Conservation (phyloP, 1,284 basidiomycete genomes). For the Cutaneotrichosporon mucoides region DNA sequence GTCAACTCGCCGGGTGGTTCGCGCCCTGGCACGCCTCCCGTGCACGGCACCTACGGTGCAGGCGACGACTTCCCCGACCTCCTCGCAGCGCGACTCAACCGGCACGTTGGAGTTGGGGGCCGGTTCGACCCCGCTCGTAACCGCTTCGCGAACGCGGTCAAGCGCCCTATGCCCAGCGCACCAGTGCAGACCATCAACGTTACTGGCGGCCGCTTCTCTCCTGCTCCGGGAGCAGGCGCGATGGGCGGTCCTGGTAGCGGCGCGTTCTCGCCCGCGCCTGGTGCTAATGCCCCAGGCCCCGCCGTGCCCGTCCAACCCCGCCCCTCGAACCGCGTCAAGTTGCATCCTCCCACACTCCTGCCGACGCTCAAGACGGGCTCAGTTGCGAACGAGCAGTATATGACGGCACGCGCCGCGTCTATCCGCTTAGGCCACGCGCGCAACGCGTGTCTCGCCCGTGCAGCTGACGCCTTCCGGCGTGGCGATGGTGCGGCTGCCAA, state of each 20-base stretch:
- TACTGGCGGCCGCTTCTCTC: conserved; percentile 28
- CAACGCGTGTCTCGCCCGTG: conserved; percentile 90
- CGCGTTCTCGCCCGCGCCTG: conserved; percentile 20
- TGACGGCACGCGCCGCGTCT: conserved; percentile 77
- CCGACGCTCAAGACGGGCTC: conserved; percentile 85
- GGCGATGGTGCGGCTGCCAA: conserved; percentile 94
- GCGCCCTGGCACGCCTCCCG: conserved; percentile 28
- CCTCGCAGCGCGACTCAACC: conserved; percentile 47
- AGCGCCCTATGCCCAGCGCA: conserved; percentile 37
- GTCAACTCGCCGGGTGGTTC: conserved; percentile 53
- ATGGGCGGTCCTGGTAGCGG: conserved; percentile 38
- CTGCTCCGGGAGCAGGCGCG: conserved; percentile 15
- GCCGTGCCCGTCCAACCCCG: conserved; percentile 57
- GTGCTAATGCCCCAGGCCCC: conserved; percentile 51
- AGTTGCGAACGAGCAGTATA: conserved; percentile 72
- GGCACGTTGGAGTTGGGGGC: conserved; percentile 32
- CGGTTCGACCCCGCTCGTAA: conserved; percentile 70
- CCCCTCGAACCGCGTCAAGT: conserved; percentile 72
- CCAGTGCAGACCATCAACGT: conserved; percentile 21
- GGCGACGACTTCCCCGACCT: conserved; percentile 82
- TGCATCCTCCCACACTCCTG: conserved; percentile 75
- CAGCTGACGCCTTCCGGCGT: conserved; percentile 88
- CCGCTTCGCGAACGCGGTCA: conserved; percentile 62
- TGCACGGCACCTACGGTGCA: conserved; percentile 30
- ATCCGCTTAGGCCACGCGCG: conserved; percentile 86